Evolutionary conservation across 1,139 yeast species (phyloP), one percentile per base, ranked within the genome.

Genomic region (Scheffersomyces insectosa): DNA sequence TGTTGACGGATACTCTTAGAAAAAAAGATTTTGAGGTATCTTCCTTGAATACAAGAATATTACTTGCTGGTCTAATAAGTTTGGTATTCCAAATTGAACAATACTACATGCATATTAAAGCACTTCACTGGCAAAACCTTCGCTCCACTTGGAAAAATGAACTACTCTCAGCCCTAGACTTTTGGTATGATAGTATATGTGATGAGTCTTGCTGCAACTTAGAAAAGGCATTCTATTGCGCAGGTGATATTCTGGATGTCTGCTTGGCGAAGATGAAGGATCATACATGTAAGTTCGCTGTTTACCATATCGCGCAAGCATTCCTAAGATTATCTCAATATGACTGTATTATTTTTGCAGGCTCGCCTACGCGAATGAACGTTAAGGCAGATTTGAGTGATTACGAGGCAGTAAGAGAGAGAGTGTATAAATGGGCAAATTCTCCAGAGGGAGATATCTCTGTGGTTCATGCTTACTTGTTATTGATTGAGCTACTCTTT

Each of bases 331-430:
- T 85, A 29, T 80, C 85, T 43, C 88, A 85, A 48, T 82, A 85
- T 59, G 95, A 88, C 59, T 77, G 85, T 44, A 85, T 84, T 43
- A 82, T 85, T 7, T 83, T 72, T 58, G 83, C 89, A 8, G 96
- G 96, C 3, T 85, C 88, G 2, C 90, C 91, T 1, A 79, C 85
- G 59, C 75, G 88, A 52, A 83, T 85, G 81, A 86, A 85, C 58
- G 91, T 85, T 29, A 74, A 72, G 40, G 85, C 88, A 3, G 74
- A 77, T 12, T 63, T 68, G 15, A 66, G 70, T 41, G 90, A 77
- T 56, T 72, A 75, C 51, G 67, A 65, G 47, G 68, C 72, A 28
- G 85, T 77, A 31, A 76, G 71, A 49, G 67, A 66, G 34, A 76
- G 79, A 54, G 70, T 82, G 33, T 57, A 54, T 35, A 77, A 76